A percentile compares a stretch with the other conserved stretches of the same genome.
Evolutionary conservation across 2,329 filamentous ascomycete genomes (phyloP).

Genomic region (Tolypocladium guangdongense): DNA sequence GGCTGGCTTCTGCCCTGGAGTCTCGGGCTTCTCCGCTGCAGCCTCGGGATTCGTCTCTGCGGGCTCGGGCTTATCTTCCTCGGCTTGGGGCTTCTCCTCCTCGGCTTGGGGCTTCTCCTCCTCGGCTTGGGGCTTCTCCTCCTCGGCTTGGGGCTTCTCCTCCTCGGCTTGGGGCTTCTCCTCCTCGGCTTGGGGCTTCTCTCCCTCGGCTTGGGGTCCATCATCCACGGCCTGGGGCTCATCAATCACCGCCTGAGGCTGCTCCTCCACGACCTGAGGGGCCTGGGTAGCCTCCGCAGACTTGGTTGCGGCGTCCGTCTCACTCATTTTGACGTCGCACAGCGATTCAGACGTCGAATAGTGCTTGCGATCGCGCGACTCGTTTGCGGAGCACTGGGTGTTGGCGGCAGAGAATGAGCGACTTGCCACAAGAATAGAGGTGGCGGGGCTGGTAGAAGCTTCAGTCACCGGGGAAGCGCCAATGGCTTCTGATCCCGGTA

Average conservation of each 20-base stretch:
- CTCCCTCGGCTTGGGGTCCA: constrained; percentile 10
- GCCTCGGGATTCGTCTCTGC: constrained; percentile 10
- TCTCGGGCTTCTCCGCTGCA: constrained; percentile 3
- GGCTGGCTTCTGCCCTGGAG: constrained; percentile 1
- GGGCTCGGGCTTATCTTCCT: constrained; percentile 11
- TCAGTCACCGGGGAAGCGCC: neutral
- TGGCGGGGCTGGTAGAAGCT: neutral
- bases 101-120: neutral
- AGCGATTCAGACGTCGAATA: neutral
- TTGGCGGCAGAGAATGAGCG: neutral
- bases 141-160: constrained; percentile 10
- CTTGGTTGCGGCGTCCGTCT: constrained; percentile 11
- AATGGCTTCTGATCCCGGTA: neutral
- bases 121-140: neutral
- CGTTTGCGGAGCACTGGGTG: neutral
- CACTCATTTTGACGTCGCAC: constrained; percentile 6
- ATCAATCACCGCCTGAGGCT: neutral
- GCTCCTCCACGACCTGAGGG: constrained; percentile 9
- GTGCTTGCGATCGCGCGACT: neutral
- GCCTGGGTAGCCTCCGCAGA: constrained; percentile 14
- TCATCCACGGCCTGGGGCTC: constrained; percentile 2
- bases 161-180: constrained; percentile 9
- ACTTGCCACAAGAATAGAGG: neutral
- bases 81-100: constrained; percentile 6
- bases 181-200: constrained; percentile 8